phyloP scores from a whole-genome alignment of 1,284 basidiomycete genomes.

The Coriolopsis trogii region DNA sequence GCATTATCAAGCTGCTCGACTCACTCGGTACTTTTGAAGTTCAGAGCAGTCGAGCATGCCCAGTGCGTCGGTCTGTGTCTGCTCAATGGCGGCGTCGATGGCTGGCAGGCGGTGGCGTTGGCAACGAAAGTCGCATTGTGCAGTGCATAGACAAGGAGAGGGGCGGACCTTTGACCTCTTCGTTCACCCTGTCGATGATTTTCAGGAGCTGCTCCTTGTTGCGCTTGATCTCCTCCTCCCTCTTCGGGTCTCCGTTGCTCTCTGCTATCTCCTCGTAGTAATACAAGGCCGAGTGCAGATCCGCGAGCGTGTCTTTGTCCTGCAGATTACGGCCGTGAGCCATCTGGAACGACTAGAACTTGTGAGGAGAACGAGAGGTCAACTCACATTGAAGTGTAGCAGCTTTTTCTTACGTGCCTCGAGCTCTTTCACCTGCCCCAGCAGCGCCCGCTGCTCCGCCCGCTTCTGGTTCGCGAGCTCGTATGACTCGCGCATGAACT shows the following conservation, averaged over 20 bases:
- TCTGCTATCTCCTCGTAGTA: conserved; percentile 72
- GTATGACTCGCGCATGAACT: conserved; percentile 63
- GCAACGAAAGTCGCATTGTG: neutral
- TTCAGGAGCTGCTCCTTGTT: conserved; percentile 52
- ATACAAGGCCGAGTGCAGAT: conserved; percentile 59
- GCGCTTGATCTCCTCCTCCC: conserved; percentile 45
- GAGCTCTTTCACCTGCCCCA: conserved; percentile 50
- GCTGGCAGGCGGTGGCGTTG: conserved; percentile 37
- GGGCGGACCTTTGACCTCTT: conserved; percentile 53
- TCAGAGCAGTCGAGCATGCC: conserved; percentile 61
- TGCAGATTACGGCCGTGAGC: conserved; percentile 29
- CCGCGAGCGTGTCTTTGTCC: conserved; percentile 62
- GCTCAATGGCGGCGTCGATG: conserved; percentile 51
- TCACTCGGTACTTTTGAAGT: conserved; percentile 58
- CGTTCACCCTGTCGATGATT: conserved; percentile 53
- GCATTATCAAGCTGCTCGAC: too few species aligned
- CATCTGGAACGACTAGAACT: too few species aligned
- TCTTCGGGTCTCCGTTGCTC: conserved; percentile 46
- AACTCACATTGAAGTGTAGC: conserved; percentile 56
- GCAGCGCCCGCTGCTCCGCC: conserved; percentile 45
- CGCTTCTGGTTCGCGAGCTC: conserved; percentile 52
- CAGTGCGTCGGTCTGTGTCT: conserved; percentile 45
- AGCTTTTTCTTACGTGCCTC: conserved; percentile 48
- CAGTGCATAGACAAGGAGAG: neutral
- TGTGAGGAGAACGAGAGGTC: too few species aligned